Percentiles rank a stretch among this genome's conserved stretches.
Conservation (phyloP, 2,329 filamentous ascomycete genomes). For the Arachnopeziza araneosa region DNA sequence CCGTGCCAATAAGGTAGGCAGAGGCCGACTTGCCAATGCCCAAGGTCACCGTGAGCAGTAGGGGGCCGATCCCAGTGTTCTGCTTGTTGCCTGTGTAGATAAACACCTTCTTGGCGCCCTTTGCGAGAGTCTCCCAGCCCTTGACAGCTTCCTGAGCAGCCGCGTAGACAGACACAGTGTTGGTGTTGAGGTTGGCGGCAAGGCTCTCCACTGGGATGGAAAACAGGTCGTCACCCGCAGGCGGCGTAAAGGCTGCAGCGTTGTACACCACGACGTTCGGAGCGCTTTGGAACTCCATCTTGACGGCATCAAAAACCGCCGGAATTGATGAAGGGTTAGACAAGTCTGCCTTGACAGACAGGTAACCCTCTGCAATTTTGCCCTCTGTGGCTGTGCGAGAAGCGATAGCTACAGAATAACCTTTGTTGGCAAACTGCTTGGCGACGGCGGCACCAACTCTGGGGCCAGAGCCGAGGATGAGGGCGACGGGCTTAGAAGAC, state of each 20-base stretch:
- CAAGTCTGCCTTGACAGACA: constrained; percentile 35
- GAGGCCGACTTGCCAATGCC: constrained; percentile 38
- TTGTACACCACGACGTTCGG: constrained; percentile 42
- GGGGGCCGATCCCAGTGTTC: constrained; percentile 26
- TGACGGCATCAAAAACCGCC: constrained; percentile 33
- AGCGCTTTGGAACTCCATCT: constrained; percentile 20
- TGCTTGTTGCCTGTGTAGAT: constrained; percentile 40
- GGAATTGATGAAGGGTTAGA: constrained; percentile 29
- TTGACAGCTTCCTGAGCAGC: constrained; percentile 36
- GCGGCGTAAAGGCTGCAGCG: constrained; percentile 16
- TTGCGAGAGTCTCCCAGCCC: constrained; percentile 27
- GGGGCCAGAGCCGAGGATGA: constrained; percentile 38
- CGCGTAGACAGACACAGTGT: constrained; percentile 35
- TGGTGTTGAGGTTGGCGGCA: constrained; percentile 32
- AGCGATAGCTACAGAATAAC: constrained; percentile 38
- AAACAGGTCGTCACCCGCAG: neutral
- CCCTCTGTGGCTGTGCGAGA: constrained; percentile 29
- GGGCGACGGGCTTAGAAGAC: too few relatives aligned
- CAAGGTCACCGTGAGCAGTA: constrained; percentile 30
- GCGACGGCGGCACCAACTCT: constrained; percentile 35
- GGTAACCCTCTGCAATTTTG: constrained; percentile 26
- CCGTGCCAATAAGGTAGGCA: constrained; percentile 30
- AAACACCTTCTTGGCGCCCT: constrained; percentile 34
- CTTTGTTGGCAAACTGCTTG: constrained; percentile 33
- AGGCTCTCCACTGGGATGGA: too few relatives aligned